Conservation (phyloP, 192 early-diverging fungal species). For the Coemansia sp. region DNA sequence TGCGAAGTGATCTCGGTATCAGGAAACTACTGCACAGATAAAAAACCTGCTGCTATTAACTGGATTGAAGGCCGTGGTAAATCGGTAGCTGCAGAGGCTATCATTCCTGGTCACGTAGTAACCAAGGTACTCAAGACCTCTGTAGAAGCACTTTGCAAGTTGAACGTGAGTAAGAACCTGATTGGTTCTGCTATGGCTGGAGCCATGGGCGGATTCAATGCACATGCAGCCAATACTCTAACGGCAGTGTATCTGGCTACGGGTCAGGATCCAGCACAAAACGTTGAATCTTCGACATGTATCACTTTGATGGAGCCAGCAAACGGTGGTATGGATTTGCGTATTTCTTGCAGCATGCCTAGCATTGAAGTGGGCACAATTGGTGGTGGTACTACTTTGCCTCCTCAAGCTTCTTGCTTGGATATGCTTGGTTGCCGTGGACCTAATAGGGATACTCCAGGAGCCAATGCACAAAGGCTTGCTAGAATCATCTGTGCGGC, state of each 20-base stretch:
- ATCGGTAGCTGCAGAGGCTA: conserved; percentile 80
- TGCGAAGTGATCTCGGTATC: conserved; percentile 79
- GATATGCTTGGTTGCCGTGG: conserved; percentile 87
- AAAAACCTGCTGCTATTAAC: conserved; percentile 95
- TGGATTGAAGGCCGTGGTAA: conserved; percentile 98
- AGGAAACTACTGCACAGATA: conserved; percentile 96
- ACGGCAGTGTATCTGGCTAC: conserved; percentile 89
- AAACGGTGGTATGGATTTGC: conserved; percentile 73
- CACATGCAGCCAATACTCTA: conserved; percentile 90
- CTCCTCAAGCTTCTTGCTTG: conserved; percentile 81
- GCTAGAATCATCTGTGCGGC: conserved; percentile 83
- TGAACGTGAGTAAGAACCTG: conserved; percentile 88
- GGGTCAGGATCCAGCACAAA: conserved; percentile 95
- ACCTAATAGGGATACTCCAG: conserved; percentile 69
- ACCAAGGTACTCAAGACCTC: conserved; percentile 83
- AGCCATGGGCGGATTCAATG: conserved; percentile 86
- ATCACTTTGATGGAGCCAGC: conserved; percentile 91
- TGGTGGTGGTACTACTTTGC: conserved; percentile 83
- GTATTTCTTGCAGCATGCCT: conserved; percentile 90
- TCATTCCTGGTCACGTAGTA: conserved; percentile 77
- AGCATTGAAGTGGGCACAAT: conserved; percentile 92
- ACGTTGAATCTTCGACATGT: conserved; percentile 89
- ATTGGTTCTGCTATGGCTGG: conserved; percentile 95
- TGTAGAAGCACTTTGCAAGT: conserved; percentile 66
- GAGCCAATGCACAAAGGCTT: conserved; percentile 79